Evolutionary conservation across 192 early-diverging fungal genomes (phyloP).

Genomic region (Backusella luteola): DNA sequence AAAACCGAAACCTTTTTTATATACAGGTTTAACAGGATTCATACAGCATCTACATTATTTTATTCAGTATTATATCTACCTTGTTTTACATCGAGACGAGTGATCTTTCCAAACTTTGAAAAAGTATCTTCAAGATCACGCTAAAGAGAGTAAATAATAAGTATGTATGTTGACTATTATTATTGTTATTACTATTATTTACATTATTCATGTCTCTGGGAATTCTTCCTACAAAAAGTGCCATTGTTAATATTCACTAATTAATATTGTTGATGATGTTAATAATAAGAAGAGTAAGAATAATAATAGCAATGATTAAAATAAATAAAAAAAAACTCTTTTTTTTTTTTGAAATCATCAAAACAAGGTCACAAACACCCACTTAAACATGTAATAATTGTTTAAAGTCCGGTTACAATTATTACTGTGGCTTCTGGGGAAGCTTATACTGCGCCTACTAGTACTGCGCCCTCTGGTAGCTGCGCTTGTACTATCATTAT

Average conservation of each 20-base stretch:
- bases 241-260: conserved; percentile 31
- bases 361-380: background rate
- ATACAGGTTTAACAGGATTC: background rate
- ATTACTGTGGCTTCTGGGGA: too few relatives aligned
- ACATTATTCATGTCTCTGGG: conserved; percentile 39
- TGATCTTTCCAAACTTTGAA: conserved; percentile 54
- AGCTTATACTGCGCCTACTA: too few relatives aligned
- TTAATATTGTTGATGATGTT: too few relatives aligned
- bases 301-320: too few relatives aligned
- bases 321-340: background rate
- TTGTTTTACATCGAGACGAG: conserved; percentile 56
- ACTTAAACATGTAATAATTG: too few relatives aligned
- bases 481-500: too few relatives aligned
- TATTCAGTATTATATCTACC: conserved; percentile 25
- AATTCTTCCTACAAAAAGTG: conserved; percentile 48
- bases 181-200: background rate
- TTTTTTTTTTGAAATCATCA: background rate
- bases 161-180: background rate
- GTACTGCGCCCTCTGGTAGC: too few relatives aligned
- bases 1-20: conserved; percentile 44
- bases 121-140: conserved; percentile 53
- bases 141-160: conserved; percentile 22
- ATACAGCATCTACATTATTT: background rate
- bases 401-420: too few relatives aligned
- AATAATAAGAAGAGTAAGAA: too few relatives aligned